These are phyloP conservation scores for Colletotrichum sidae DNA, from an alignment of 2,329 filamentous ascomycete genomes.

Conservation along the genomic window DNA sequence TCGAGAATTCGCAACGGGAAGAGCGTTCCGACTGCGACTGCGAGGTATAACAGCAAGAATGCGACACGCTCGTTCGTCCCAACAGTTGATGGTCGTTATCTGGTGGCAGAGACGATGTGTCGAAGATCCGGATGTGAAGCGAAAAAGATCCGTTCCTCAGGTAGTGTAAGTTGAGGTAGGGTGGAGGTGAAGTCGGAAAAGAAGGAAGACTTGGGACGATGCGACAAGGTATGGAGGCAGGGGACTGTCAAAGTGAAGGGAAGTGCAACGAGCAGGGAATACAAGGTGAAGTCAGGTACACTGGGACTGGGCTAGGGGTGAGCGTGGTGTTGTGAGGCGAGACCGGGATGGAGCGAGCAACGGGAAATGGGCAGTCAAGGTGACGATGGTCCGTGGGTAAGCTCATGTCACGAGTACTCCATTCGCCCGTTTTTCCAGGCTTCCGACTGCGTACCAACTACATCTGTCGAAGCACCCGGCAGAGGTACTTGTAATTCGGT, in stretches of 20 bases:
- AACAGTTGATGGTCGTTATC: not conserved
- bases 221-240: not conserved
- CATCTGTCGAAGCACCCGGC: too few relatives aligned
- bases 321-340: not conserved
- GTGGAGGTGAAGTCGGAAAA: not conserved
- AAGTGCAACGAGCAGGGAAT: constrained; percentile 2
- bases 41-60: not conserved
- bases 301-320: not conserved
- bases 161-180: not conserved
- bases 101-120: constrained; percentile 1
- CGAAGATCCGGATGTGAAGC: not conserved
- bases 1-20: not conserved
- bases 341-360: constrained; percentile 18
- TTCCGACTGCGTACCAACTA: too few relatives aligned
- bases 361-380: constrained; percentile 25
- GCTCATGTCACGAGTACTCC: too few relatives aligned
- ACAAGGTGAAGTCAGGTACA: not conserved
- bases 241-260: not conserved
- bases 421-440: too few relatives aligned
- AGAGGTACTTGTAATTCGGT: too few relatives aligned
- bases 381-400: constrained; percentile 9
- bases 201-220: constrained; percentile 16
- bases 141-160: not conserved
- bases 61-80: constrained; percentile 10
- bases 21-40: constrained; percentile 7